Evolutionary conservation across 1,284 basidiomycete species (phyloP).

Genomic region (Anthracocystis panici-leucophaei): DNA sequence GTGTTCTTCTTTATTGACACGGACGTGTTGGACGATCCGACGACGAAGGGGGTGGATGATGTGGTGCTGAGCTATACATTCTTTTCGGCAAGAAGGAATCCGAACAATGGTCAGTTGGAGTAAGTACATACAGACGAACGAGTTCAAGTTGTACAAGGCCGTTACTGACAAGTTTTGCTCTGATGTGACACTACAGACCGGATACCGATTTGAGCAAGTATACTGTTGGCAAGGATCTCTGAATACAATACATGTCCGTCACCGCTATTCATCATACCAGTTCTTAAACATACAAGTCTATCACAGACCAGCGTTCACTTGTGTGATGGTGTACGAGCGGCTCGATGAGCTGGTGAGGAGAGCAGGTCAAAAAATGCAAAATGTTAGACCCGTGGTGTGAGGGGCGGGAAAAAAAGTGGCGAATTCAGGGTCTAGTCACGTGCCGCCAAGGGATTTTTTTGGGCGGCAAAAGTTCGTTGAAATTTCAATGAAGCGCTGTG

Average conservation of each 20-base stretch:
- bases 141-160: neutral
- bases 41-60: constrained; percentile 86
- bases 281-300: no score
- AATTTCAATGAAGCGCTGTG: neutral
- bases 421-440: constrained; percentile 47
- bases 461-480: constrained; percentile 9
- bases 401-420: neutral
- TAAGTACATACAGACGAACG: constrained; percentile 18
- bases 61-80: constrained; percentile 97
- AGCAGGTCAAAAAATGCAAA: neutral
- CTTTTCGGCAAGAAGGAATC: constrained; percentile 77
- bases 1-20: constrained; percentile 98
- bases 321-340: neutral
- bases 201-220: constrained; percentile 64
- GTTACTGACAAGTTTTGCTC: constrained; percentile 1
- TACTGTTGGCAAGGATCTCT: constrained; percentile 56
- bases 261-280: constrained; percentile 8
- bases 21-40: constrained; percentile 91
- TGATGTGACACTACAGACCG: constrained; percentile 26
- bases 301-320: neutral
- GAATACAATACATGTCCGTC: neutral
- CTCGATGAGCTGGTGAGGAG: neutral
- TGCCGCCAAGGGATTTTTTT: constrained; percentile 32
- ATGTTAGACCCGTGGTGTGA: neutral
- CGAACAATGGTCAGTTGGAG: constrained; percentile 66